These are phyloP conservation scores for Arthromyces matolae DNA, from an alignment of 768 basidiomycete genomes.

Conservation along the genomic window DNA sequence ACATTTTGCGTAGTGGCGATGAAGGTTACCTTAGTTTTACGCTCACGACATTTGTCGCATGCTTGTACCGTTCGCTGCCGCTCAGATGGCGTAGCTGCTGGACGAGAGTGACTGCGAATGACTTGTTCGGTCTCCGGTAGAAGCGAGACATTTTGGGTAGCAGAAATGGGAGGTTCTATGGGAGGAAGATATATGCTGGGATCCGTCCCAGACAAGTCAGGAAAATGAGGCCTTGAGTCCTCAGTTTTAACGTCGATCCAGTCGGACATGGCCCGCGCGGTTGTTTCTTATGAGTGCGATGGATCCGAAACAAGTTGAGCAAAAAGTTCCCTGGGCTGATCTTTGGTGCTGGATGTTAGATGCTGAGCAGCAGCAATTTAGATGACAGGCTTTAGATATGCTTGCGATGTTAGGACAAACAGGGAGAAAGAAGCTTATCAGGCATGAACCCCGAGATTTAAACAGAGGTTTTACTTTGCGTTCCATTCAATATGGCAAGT, in stretches of 20 bases:
- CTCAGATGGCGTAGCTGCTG: conserved; percentile 19
- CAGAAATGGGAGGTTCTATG: conserved; percentile 5
- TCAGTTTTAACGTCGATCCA: conserved; percentile 14
- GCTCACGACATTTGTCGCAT: conserved; percentile 53
- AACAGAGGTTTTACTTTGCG: conserved; percentile 16
- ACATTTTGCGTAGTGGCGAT: background rate
- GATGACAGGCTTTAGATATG: conserved; percentile 12
- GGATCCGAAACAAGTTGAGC: background rate
- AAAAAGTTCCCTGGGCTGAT: conserved; percentile 1
- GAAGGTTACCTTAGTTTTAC: conserved; percentile 51
- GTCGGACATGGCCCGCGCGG: conserved; percentile 13
- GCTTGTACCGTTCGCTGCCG: conserved; percentile 49
- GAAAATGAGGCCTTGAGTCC: conserved; percentile 6
- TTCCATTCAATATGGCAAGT: conserved; percentile 19
- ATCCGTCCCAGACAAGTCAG: conserved; percentile 7
- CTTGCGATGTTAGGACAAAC: conserved; percentile 9
- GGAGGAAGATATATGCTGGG: conserved; percentile 6
- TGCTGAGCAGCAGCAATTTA: conserved; percentile 9
- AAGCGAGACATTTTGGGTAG: conserved; percentile 12
- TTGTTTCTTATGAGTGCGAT: background rate
- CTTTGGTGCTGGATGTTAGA: conserved; percentile 1
- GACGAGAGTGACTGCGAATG: conserved; percentile 9
- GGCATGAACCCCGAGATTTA: conserved; percentile 22
- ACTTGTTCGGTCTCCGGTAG: conserved; percentile 14
- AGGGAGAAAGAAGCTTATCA: conserved; percentile 15